These are phyloP conservation scores for Beta corolliflora DNA, from an alignment of 179 eudicot genomes.

Conservation along the genomic window DNA sequence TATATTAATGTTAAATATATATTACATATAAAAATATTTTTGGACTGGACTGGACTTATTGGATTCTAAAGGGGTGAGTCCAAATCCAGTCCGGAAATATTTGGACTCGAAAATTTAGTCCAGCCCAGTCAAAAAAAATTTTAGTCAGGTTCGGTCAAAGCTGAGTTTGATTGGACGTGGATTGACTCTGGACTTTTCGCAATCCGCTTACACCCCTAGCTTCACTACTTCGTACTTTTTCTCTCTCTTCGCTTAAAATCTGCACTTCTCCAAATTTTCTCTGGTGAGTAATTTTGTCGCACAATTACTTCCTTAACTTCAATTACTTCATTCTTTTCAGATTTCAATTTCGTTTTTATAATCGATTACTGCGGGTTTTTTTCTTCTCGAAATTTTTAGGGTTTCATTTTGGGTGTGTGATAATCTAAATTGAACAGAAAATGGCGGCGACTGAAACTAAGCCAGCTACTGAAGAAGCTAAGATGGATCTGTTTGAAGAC, in stretches of 20 bases:
- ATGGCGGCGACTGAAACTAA: slow-evolving; percentile 45
- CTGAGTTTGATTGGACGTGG: no score
- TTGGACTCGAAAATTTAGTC: no score
- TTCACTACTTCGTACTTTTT: not conserved
- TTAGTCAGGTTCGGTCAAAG: no score
- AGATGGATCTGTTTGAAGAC: slow-evolving; percentile 74
- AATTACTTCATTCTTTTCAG: not conserved
- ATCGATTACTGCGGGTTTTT: not conserved
- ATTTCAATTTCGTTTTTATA: not conserved
- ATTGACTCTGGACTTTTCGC: no score
- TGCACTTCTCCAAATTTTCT: not conserved
- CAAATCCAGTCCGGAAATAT: no score
- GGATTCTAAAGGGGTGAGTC: no score
- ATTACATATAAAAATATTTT: no score
- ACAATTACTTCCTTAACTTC: not conserved
- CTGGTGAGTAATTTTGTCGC: not conserved
- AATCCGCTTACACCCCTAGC: no score
- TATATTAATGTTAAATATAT: no score
- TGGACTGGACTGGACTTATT: no score
- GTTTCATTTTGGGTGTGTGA: slow-evolving; percentile 5
- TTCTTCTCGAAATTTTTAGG: slow-evolving; percentile 9
- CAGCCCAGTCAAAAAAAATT: no score
- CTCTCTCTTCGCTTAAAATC: not conserved
- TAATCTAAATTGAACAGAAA: not conserved
- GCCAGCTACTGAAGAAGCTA: slow-evolving; percentile 53